Base-by-base conservation (phyloP, 495 filamentous ascomycete genomes). In the Glutinoglossum americanum region DNA sequence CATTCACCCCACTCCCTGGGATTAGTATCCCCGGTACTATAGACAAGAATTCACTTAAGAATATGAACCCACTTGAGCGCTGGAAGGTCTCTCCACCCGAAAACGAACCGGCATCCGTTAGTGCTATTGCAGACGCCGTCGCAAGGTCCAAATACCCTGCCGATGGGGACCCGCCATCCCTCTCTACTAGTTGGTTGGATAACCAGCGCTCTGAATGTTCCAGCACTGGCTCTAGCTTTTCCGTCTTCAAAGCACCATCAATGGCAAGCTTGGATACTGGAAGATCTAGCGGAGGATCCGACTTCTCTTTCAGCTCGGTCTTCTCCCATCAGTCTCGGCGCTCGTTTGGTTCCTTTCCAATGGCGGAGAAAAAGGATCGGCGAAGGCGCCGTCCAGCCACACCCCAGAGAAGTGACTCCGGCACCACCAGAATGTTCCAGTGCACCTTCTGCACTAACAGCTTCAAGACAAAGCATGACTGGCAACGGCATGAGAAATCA, bases 31-130 rank as follows among this genome's bases (percentile, higher is more conserved):
- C n/a, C n/a, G n/a, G n/a, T n/a, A n/a, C n/a, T n/a, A n/a, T n/a
- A n/a, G 77, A 87, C 63, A 87, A 51, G 6, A 37, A 55, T 26
- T 10, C 62, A 7, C 64, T 60, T 59, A 77, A 82, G 35, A 70
- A 77, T 66, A 81, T 89, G 80, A 86, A 85, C 60, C 87, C 87
- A 11, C 67, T 93, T 51, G 85, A 93, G 69, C 74, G 87, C 74
- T 94, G 87, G 87, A 80, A 84, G 68, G 73, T 83, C 69, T 89
- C 85, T 57, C 87, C 87, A 8, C 87, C 87, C 21, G 86, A 92
- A 71, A 76, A 90, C 73, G 87, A 92, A 80, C 80, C 87, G 48
- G 87, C 86, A 61, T 76, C 83, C 13, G 79, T 85, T 28, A 79
- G 78, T 27, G 87, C 80, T 70, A 92, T 94, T 74, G 79, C 79